Base-by-base conservation (phyloP, 2,329 filamentous ascomycete species). In the Ustulina deusta region DNA sequence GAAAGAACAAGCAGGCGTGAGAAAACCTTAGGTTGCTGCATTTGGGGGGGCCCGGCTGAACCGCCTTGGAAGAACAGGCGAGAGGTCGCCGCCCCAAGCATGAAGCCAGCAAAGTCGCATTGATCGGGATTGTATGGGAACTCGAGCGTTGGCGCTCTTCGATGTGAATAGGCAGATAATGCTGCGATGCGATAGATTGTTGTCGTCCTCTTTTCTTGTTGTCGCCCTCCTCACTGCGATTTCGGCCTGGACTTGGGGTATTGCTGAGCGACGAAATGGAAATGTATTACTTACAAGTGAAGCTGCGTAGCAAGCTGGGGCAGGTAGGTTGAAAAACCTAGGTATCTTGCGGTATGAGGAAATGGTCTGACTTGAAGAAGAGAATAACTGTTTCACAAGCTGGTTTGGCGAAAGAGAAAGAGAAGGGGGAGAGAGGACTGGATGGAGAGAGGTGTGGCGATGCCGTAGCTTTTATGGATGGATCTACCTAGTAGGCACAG, bases 401-500 rank as follows among this genome's bases (percentile, higher is more conserved):
- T 72, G 67, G 65, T 75, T 74, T 76, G 74, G 77, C 74, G 72
- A 78, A 73, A 72, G 71, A 74, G 75, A 75, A 74, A 76, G 75
- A 75, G 72, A 72, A 70, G 66, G 71, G 63, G 72, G 73, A 74
- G 72, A 72, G 71, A 70, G 71, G 70, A n/a, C n/a, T 67, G 70
- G 29, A 44, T 11, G 44, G 58, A 75, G 71, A 73, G 73, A 76
- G 69, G 75, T 72, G 79, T 74, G 79, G 77, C 74, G 69, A 73
- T 65, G 51, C 63, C 22, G 62, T 67, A 70, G 76, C 71, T 78
- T 81, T 81, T 81, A 80, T 79, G 75, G 74, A 71, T 72, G 65
- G 52, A 59, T 51, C 46, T 60, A 61, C 56, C 52, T 20, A 44
- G 63, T 57, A 56, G 48, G 48, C 6, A 29, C 13, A 40, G 20